Conservation (phyloP, 306 rosid species). For the Lupinus albus region DNA sequence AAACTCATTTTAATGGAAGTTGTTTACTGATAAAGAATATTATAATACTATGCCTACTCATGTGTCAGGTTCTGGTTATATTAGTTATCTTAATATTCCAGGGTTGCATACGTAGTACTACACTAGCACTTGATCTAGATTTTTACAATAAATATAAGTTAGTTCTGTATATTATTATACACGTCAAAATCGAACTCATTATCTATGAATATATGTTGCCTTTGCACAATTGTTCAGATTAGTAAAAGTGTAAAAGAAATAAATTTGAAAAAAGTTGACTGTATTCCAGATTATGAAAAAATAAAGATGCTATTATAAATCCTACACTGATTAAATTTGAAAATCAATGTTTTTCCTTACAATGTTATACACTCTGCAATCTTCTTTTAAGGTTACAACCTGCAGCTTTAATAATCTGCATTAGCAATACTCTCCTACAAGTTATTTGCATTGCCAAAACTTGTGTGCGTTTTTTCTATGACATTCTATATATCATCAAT, state of each 20-base stretch:
- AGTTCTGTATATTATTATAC: too few species aligned
- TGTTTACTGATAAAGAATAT: too few species aligned
- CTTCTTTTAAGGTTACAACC: background rate
- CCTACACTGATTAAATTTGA: background rate
- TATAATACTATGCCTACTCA: too few species aligned
- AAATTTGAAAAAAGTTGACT: background rate
- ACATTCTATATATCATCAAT: background rate
- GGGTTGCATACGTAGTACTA: too few species aligned
- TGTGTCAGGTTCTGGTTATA: too few species aligned
- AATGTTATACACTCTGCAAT: background rate
- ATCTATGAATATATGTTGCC: too few species aligned
- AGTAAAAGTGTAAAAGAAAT: background rate
- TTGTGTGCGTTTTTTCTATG: background rate
- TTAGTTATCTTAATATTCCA: too few species aligned
- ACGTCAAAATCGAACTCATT: too few species aligned
- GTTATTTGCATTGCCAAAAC: background rate
- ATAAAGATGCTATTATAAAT: background rate
- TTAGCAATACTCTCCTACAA: background rate
- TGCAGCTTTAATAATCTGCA: background rate
- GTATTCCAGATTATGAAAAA: background rate
- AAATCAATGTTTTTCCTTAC: background rate
- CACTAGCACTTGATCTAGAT: too few species aligned
- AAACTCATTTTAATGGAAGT: too few species aligned
- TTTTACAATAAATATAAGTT: too few species aligned
- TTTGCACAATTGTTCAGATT: background rate